Percentiles rank a stretch among this genome's conserved stretches.
Conservation (phyloP, 768 basidiomycete genomes). For the Chlorophyllum brunneum region DNA sequence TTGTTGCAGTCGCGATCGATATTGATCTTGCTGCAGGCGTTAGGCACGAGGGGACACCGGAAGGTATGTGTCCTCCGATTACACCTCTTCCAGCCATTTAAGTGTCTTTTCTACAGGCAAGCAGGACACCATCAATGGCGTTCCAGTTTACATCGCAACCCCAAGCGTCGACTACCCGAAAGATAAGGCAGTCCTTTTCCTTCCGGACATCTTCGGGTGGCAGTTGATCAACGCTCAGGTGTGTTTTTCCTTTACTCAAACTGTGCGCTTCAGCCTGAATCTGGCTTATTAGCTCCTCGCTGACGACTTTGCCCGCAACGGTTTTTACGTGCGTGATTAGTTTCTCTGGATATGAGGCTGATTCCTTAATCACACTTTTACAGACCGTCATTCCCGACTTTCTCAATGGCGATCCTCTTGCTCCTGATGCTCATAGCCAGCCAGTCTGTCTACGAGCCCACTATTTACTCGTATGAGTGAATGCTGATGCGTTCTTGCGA, state of each 20-base stretch:
- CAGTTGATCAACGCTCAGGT: conserved; percentile 44
- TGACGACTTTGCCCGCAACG: conserved; percentile 42
- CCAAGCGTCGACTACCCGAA: conserved; percentile 48
- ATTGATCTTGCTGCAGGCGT: conserved; percentile 33
- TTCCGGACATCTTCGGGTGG: conserved; percentile 51
- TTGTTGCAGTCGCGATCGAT: not conserved
- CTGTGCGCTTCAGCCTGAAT: not conserved
- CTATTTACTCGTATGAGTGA: too few species aligned
- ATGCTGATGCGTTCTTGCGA: not conserved
- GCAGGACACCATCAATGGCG: conserved; percentile 42
- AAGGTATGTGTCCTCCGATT: conserved; percentile 27
- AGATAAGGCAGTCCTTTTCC: conserved; percentile 52
- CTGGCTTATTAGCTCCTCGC: conserved; percentile 29
- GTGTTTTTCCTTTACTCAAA: conserved; percentile 13
- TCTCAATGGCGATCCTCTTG: conserved; percentile 11
- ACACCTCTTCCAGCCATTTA: not conserved
- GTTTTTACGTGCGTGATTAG: conserved; percentile 32
- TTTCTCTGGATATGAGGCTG: not conserved
- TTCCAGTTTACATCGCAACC: conserved; percentile 49
- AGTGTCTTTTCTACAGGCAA: conserved; percentile 31
- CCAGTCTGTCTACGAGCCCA: conserved; percentile 1
- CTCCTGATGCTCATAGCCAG: conserved; percentile 4
- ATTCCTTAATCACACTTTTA: too few species aligned
- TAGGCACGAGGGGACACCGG: conserved; percentile 44
- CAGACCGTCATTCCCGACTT: conserved; percentile 13